Evolutionary conservation across 257 asterid species (phyloP), one percentile per base, ranked within the genome.

Genomic region (Solanum lignicaule): DNA sequence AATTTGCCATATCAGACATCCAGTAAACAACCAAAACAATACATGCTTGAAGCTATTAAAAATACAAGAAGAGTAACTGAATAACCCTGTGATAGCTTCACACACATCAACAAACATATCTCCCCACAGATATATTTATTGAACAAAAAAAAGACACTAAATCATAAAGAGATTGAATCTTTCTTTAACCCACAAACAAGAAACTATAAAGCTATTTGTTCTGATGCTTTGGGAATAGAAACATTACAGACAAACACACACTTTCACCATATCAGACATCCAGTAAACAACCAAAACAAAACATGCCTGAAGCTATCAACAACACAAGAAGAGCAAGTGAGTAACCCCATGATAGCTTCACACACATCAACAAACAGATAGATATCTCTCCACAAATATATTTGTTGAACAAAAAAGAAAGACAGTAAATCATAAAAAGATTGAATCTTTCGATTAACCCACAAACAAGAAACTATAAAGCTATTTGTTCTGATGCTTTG

Each of bases 161-260:
- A 68, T 35, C 83, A 82, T 69, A 48, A 35, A 88, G 84, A 85
- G 86, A 87, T 90, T 88, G 85, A 85, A 88, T 89, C 91, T 88
- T 92, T 85, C 23, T 79, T 36, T 23, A 86, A 84, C 85, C 65
- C 85, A 41, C 78, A 58, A 31, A 52, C 6, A 33, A 36, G 25
- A 48, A 41, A 87, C 75, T 55, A 31, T 31, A 69, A 65, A 85
- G 39, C 60, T 25, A 25, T 35, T 36, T 85, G 10, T 85, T 85
- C 16, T 66, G 87, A 85, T 38, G 62, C 75, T 85, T 62, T 38
- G 18, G 3, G 36, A 35, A 75, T 39, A 72, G 76, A 86, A 75
- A 23, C 6, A 72, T 68, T 20, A 25, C 21, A 12, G 39, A 15
- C 3, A 71, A 39, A 86, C 72, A 43, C 35, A 86, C 14, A 31